A percentile compares a stretch with the other conserved stretches of the same genome.
These are phyloP conservation scores for Diplotaxis tenuifolia DNA, from an alignment of 345 rosid genomes.

Conservation along the genomic window DNA sequence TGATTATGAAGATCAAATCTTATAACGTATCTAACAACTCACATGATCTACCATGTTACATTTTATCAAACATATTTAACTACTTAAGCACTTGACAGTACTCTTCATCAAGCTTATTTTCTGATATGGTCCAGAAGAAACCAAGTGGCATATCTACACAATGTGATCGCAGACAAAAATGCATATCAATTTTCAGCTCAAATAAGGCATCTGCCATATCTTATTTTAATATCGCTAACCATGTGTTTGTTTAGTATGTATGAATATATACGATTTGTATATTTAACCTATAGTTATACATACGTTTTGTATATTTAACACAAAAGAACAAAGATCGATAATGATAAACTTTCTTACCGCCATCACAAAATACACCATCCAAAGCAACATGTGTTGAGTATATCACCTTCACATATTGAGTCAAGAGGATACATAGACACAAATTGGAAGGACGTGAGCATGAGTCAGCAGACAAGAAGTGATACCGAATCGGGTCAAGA, in stretches of 20 bases:
- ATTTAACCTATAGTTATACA: background rate
- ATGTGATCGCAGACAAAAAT: slow-evolving; percentile 20
- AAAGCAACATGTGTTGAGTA: background rate
- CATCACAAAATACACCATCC: background rate
- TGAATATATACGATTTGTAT: background rate
- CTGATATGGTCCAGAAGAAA: slow-evolving; percentile 18
- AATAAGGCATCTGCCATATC: background rate
- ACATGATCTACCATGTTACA: slow-evolving; percentile 19
- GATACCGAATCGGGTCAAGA: slow-evolving; percentile 38
- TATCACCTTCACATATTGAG: background rate
- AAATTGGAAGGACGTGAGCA: slow-evolving; percentile 6
- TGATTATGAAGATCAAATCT: slow-evolving; percentile 3
- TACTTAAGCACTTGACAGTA: slow-evolving; percentile 5
- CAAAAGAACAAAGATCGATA: background rate
- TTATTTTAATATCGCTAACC: background rate
- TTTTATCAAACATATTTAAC: slow-evolving; percentile 4
- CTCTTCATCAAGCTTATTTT: background rate
- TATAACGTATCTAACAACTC: slow-evolving; percentile 26
- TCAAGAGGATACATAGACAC: background rate
- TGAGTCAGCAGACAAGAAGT: slow-evolving; percentile 34
- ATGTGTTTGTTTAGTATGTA: background rate
- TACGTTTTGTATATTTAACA: background rate
- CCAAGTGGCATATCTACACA: slow-evolving; percentile 27
- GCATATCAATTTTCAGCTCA: background rate
- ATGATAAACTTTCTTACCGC: background rate